These are phyloP conservation scores for Polyporus tsugae DNA, from an alignment of 1,284 basidiomycete genomes.

Conservation along the genomic window DNA sequence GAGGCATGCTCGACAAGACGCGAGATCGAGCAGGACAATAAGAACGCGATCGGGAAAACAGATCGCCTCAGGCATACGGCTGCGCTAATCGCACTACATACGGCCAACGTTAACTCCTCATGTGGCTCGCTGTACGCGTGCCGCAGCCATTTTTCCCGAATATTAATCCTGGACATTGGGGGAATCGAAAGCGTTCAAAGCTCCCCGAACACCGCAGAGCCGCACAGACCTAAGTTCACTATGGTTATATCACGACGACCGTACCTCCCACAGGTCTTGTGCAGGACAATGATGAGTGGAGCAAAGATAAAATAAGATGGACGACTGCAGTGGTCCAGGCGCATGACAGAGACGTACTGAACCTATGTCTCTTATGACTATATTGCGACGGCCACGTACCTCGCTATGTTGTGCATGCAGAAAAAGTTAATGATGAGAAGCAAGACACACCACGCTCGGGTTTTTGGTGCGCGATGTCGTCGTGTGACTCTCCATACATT, in stretches of 20 bases:
- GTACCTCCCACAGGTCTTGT: neutral
- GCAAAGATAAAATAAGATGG: neutral
- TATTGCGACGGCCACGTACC: neutral
- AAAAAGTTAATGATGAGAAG: neutral
- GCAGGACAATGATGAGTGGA: neutral
- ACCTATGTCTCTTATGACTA: neutral
- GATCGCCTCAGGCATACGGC: constrained; percentile 23
- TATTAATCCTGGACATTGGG: neutral
- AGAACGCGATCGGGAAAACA: constrained; percentile 13
- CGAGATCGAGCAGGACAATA: constrained; percentile 7
- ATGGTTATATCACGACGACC: neutral
- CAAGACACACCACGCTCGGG: neutral
- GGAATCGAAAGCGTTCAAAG: neutral
- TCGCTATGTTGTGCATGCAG: neutral
- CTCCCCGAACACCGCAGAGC: neutral
- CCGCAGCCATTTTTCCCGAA: neutral
- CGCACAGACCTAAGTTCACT: neutral
- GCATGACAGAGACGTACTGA: neutral
- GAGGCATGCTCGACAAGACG: neutral
- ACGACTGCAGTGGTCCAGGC: neutral
- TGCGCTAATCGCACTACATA: constrained; percentile 6
- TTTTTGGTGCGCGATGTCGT: neutral
- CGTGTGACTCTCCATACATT: neutral
- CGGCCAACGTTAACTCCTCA: neutral
- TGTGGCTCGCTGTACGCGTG: neutral